These are phyloP conservation scores for Suillus subluteus DNA, from an alignment of 768 basidiomycete genomes.

Conservation along the genomic window DNA sequence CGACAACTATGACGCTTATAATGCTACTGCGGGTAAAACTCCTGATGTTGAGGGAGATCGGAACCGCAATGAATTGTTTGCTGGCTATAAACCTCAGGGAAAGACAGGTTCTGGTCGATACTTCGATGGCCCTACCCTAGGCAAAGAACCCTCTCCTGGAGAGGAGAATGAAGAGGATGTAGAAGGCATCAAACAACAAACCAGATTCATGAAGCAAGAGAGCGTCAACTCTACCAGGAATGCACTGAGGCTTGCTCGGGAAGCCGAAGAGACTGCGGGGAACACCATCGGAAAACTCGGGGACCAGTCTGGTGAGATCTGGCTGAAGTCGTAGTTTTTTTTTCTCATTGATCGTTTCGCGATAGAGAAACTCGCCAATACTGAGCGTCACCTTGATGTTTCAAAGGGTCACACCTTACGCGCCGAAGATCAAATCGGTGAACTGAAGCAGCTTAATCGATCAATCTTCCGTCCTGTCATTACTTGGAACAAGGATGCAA, in stretches of 20 bases:
- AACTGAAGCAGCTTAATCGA: slow-evolving; percentile 91
- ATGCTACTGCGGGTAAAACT: slow-evolving; percentile 11
- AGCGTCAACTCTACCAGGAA: slow-evolving; percentile 88
- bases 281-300: slow-evolving; percentile 84
- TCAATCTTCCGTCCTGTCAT: slow-evolving; percentile 95
- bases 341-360: not conserved
- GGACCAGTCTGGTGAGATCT: slow-evolving; percentile 84
- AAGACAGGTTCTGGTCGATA: slow-evolving; percentile 66
- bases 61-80: slow-evolving; percentile 75
- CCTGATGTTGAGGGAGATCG: slow-evolving; percentile 50
- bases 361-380: slow-evolving; percentile 86
- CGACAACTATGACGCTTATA: slow-evolving; percentile 29
- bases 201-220: slow-evolving; percentile 88
- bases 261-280: slow-evolving; percentile 94
- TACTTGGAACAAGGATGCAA: slow-evolving; percentile 90
- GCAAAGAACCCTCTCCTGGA: slow-evolving; percentile 54
- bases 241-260: slow-evolving; percentile 89
- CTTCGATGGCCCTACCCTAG: slow-evolving; percentile 61
- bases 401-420: slow-evolving; percentile 84
- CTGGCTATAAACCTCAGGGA: slow-evolving; percentile 65
- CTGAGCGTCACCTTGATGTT: slow-evolving; percentile 92
- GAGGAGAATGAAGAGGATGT: slow-evolving; percentile 86
- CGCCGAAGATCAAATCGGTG: slow-evolving; percentile 92
- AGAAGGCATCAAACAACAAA: slow-evolving; percentile 95
- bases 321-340: slow-evolving; percentile 2